phyloP scores from a whole-genome alignment of 805 yeast genomes.

The Candida wancherniae region DNA sequence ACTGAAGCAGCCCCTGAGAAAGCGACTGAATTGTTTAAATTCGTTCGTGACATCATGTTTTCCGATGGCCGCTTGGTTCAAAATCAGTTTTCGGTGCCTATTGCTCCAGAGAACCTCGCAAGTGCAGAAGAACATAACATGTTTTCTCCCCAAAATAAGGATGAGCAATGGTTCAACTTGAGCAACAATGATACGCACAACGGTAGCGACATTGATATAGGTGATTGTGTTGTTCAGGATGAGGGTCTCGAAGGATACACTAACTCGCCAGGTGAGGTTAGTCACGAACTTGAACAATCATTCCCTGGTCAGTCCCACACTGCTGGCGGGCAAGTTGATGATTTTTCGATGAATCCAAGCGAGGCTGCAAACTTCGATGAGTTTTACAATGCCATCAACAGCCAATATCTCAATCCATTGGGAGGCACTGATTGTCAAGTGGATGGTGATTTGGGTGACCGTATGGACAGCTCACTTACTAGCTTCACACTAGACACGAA shows the following conservation, averaged over 20 bases:
- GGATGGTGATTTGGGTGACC: constrained; percentile 51
- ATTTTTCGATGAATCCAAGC: constrained; percentile 6
- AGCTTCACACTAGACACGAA: constrained; percentile 69
- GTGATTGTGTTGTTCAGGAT: constrained; percentile 21
- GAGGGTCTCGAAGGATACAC: constrained; percentile 22
- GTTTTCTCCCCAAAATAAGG: constrained; percentile 20
- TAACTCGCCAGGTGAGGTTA: constrained; percentile 13
- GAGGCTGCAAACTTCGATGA: constrained; percentile 17
- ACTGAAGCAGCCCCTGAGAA: constrained; percentile 16
- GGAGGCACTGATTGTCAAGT: constrained; percentile 13
- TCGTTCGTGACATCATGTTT: constrained; percentile 31
- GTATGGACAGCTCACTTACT: constrained; percentile 54
- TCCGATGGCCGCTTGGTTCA: constrained; percentile 40
- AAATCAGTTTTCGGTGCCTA: constrained; percentile 35
- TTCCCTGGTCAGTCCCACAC: too few relatives aligned
- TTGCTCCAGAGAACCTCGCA: constrained; percentile 28
- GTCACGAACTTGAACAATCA: constrained; percentile 5
- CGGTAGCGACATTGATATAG: too few relatives aligned
- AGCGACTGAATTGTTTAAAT: constrained; percentile 20
- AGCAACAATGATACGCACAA: constrained; percentile 10
- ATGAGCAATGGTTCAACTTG: constrained; percentile 22
- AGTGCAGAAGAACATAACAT: constrained; percentile 7
- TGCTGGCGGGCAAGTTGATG: too few relatives aligned
- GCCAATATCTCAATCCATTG: constrained; percentile 16
- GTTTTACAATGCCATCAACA: constrained; percentile 20